Base-by-base conservation (phyloP, 495 filamentous ascomycete genomes). In the Neurospora intermedia region DNA sequence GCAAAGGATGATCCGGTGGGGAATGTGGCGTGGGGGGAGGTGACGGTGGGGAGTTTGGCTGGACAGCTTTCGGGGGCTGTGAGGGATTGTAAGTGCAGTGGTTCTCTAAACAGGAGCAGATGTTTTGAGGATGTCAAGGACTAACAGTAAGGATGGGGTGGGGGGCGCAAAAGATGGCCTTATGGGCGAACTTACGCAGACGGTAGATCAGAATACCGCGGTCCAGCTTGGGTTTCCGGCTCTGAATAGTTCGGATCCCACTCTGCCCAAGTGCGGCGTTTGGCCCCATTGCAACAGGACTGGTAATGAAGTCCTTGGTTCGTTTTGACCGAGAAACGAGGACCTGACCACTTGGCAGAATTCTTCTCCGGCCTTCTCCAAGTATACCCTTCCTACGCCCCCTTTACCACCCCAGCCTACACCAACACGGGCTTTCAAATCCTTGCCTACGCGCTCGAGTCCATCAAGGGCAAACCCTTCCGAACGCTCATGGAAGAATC, bases 351-450 rank as follows among this genome's bases (percentile, higher is more conserved):
- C 69, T 69, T 18, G n/a, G 62, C 71, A 86, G 86, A 87, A 70
- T 88, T 88, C 77, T 88, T 90, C 77, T 71, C 78, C 1, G 88
- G 86, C 3, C 75, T 89, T 18, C 75, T 84, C 16, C 77, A 82
- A 15, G 78, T 81, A 1, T 81, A 84, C 45, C 88, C 88, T 0
- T 82, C 85, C 9, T 88, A 84, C 74, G 74, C 81, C 1, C 83
- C 87, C 5, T 83, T 80, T 45, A 75, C 83, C 9, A 86, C 83
- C 6, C 84, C 88, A 0, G 82, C 84, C 16, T 91, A 90, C 77
- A 88, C 88, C 13, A 89, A 90, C 77, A 84, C 82, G 4, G 87
- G 82, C 0, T 89, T 83, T 73, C 82, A 84, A 62, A 81, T 90
- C 66, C 81, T 90, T 15, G 85, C 84, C 0, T 85, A 87, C 69